Base-by-base conservation (phyloP, 2,329 filamentous ascomycete species). In the Epichloe festucae region DNA sequence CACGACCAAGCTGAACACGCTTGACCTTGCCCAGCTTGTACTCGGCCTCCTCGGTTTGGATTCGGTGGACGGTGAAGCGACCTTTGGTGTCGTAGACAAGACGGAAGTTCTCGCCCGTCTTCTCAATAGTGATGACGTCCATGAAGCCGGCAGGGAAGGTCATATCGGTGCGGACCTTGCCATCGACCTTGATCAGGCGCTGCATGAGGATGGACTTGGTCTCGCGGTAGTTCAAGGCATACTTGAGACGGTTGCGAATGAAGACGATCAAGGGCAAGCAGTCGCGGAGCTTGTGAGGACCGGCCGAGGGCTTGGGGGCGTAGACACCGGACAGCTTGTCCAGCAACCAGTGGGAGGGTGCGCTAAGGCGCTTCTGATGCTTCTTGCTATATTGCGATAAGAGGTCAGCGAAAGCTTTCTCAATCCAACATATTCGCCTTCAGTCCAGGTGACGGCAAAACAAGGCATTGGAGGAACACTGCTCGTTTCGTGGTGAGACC, bases 11-110 rank as follows among this genome's bases (percentile, higher is more conserved):
- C 82, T 98, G 93, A 59, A 98, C 93, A 70, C 91, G 87, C 88
- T 96, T 96, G 80, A 98, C 93, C 84, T 97, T 98, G 82, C 90
- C 90, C 67, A 98, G 82, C 87, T 98, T 98, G 88, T 96, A 98
- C 81, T 93, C 85, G 66, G 91, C 90, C 87, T 98, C 93, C 81
- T 97, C 93, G 65, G 83, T 78, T 74, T 94, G 91, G 78, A 98
- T 97, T 71, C 93, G 88, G 88, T 98, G 93, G 72, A 98, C 90
- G 73, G 93, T 96, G 88, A 97, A 98, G 73, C 93, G 91, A 67
- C 93, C 93, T 87, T 98, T 98, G 85, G 91, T 98, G 75, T 98
- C 93, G 85, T 97, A 98, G 82, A 98, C 79, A 65, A 98, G 89
- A 66, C 93, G 91, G 89, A 98, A 98, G 87, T 95, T 87, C 85